phyloP scores from a whole-genome alignment of 805 yeast species.

The Metschnikowia corniflorae region DNA sequence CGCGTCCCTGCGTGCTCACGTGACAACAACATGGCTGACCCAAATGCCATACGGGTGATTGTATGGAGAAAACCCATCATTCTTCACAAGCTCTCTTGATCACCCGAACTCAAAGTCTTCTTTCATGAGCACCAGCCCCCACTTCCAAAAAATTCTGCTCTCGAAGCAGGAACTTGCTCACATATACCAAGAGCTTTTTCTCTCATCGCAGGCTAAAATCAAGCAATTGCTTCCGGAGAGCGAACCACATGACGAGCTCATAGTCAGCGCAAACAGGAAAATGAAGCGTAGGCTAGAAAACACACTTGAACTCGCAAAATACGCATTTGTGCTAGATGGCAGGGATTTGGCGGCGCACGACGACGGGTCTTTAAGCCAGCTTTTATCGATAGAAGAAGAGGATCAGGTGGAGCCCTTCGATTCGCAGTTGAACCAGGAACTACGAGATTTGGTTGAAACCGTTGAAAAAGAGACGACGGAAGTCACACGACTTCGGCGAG shows the following conservation, averaged over 20 bases:
- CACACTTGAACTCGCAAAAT: constrained; percentile 54
- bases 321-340: constrained; percentile 60
- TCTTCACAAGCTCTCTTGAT: not conserved
- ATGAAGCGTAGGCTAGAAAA: constrained; percentile 47
- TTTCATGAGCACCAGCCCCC: constrained; percentile 21
- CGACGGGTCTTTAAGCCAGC: constrained; percentile 18
- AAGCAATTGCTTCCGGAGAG: constrained; percentile 46
- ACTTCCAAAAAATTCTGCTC: constrained; percentile 44
- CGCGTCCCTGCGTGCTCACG: too few relatives aligned
- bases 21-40: too few relatives aligned
- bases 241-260: constrained; percentile 43
- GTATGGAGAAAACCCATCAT: not conserved
- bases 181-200: constrained; percentile 42
- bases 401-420: constrained; percentile 70
- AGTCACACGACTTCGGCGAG: constrained; percentile 52
- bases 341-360: constrained; percentile 29
- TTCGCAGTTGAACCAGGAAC: constrained; percentile 52
- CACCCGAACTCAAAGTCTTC: too few relatives aligned
- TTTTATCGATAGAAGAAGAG: constrained; percentile 26
- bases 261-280: constrained; percentile 38
- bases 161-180: constrained; percentile 50
- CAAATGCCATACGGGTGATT: too few relatives aligned
- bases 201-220: constrained; percentile 43
- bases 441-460: constrained; percentile 52
- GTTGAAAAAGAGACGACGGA: constrained; percentile 62